phyloP scores from a whole-genome alignment of 768 basidiomycete genomes.

The Brasilioporus rufonigricans region DNA sequence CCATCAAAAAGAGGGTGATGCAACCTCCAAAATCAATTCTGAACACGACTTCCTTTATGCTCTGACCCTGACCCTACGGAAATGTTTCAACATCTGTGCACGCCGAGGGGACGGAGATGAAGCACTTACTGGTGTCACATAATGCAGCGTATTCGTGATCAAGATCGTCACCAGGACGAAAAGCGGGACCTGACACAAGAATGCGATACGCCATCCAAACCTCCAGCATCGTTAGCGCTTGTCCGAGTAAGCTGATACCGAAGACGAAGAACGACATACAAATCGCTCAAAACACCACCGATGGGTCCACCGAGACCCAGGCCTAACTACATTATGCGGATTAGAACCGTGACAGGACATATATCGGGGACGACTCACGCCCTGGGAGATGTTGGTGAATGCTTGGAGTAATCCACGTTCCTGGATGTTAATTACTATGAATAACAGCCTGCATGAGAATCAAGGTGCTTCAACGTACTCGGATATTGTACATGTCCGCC shows the following conservation, averaged over 20 bases:
- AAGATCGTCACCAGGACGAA: constrained; percentile 50
- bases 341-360: not conserved
- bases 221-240: not conserved
- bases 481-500: constrained; percentile 20
- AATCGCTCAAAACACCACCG: constrained; percentile 19
- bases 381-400: constrained; percentile 35
- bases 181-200: constrained; percentile 67
- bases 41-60: constrained; percentile 61
- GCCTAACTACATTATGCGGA: constrained; percentile 11
- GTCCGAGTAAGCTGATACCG: not conserved
- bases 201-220: constrained; percentile 54
- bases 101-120: not conserved
- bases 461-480: constrained; percentile 2
- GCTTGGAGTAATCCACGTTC: constrained; percentile 37
- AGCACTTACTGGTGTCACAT: constrained; percentile 59
- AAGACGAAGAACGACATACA: constrained; percentile 11
- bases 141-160: constrained; percentile 52
- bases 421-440: not conserved
- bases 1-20: constrained; percentile 53
- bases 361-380: constrained; percentile 6
- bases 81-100: not conserved
- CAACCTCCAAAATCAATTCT: constrained; percentile 82
- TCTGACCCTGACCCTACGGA: constrained; percentile 61
- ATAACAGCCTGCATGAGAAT: not conserved
- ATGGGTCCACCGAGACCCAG: constrained; percentile 24